These are phyloP conservation scores for Homolaphlyctis polyrhiza DNA, from an alignment of 371 early-diverging fungal species.

Conservation along the genomic window DNA sequence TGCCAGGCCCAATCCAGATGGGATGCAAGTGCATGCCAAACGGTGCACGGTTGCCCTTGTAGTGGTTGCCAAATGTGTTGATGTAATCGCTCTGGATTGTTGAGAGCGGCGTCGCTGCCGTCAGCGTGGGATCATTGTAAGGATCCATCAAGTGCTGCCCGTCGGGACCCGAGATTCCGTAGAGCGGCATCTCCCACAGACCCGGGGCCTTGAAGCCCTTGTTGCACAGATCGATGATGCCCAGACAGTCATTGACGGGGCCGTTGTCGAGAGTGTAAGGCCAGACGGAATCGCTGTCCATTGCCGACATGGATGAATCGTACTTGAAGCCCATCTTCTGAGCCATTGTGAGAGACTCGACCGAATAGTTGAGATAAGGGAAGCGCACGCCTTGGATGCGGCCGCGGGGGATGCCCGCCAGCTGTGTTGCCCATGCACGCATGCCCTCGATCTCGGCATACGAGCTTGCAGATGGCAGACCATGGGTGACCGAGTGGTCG, in stretches of 20 bases:
- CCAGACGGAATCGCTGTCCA: conserved; percentile 52
- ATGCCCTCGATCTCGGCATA: conserved; percentile 36
- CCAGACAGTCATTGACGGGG: conserved; percentile 64
- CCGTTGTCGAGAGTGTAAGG: conserved; percentile 74
- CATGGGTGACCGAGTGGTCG: conserved; percentile 63
- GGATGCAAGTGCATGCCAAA: conserved; percentile 59
- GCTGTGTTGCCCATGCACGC: conserved; percentile 42
- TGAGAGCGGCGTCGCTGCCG: not conserved
- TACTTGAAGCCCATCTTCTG: conserved; percentile 59
- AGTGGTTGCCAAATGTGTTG: conserved; percentile 60
- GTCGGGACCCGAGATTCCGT: conserved; percentile 19
- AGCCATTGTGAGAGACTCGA: conserved; percentile 47
- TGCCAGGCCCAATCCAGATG: conserved; percentile 12
- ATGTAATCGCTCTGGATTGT: conserved; percentile 34
- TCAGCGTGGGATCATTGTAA: conserved; percentile 36
- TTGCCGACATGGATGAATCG: conserved; percentile 59
- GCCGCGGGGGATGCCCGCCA: conserved; percentile 60
- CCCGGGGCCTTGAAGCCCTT: conserved; percentile 51
- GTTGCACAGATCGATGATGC: conserved; percentile 46
- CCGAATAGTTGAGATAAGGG: conserved; percentile 66
- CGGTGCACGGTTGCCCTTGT: conserved; percentile 59
- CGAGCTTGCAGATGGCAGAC: conserved; percentile 32
- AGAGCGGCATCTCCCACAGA: conserved; percentile 72
- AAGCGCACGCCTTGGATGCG: conserved; percentile 67
- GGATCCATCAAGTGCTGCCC: conserved; percentile 66